phyloP scores from a whole-genome alignment of 768 basidiomycete genomes.

The Lentinus tigrinus region DNA sequence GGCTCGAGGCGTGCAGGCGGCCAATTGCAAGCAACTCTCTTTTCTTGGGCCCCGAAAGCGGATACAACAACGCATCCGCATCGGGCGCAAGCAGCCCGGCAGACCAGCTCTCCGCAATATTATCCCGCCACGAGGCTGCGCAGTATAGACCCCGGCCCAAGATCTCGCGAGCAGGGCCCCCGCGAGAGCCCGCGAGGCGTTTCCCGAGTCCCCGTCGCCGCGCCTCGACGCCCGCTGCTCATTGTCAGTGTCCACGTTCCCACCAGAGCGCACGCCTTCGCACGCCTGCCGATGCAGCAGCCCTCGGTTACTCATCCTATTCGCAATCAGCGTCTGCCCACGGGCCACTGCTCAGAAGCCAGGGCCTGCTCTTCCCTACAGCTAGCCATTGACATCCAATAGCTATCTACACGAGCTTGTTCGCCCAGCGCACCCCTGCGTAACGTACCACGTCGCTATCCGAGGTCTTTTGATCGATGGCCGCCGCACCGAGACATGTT shows the following conservation, averaged over 20 bases:
- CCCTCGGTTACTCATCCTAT: too few relatives aligned
- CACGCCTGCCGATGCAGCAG: too few relatives aligned
- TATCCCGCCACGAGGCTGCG: conserved; percentile 6
- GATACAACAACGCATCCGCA: conserved; percentile 13
- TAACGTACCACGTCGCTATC: neutral
- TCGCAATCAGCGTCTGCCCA: too few relatives aligned
- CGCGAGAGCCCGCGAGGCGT: too few relatives aligned
- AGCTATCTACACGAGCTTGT: neutral
- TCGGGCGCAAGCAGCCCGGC: conserved; percentile 7
- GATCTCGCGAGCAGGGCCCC: neutral
- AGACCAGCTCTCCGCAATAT: conserved; percentile 16
- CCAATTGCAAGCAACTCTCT: conserved; percentile 8
- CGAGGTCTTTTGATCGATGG: neutral
- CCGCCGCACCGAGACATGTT: neutral
- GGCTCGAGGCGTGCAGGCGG: neutral
- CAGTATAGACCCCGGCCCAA: neutral
- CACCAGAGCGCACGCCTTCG: too few relatives aligned
- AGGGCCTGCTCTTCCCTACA: too few relatives aligned
- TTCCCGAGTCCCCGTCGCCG: too few relatives aligned
- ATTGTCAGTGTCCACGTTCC: too few relatives aligned
- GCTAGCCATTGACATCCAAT: too few relatives aligned
- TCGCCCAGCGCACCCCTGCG: neutral
- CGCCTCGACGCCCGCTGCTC: too few relatives aligned
- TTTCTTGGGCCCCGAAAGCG: conserved; percentile 3
- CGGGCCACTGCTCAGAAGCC: too few relatives aligned